Base-by-base conservation (phyloP, 345 rosid genomes). In the Lepidium aucheri region DNA sequence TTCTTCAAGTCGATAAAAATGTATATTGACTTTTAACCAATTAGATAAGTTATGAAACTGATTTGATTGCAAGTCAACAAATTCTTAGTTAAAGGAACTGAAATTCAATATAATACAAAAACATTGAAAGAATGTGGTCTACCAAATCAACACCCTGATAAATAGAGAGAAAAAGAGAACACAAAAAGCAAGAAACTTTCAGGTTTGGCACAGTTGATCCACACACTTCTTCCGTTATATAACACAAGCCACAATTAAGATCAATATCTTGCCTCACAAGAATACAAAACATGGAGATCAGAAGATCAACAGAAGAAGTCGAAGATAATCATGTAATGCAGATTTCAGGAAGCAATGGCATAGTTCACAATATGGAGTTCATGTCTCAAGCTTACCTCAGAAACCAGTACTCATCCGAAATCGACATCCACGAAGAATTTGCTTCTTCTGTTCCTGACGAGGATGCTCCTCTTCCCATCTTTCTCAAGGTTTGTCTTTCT, bases 381-480 rank as follows among this genome's bases (percentile, higher is more conserved):
- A 77, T 86, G 86, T 77, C 97, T 9, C 91, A 85, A 65, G 86
- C 94, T 43, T 84, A 84, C 73, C 85, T 84, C 32, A 79, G 90
- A 69, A 88, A 83, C 54, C 70, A 84, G 17, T 81, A 76, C 50
- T 79, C 90, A 0, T 80, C 92, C 1, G 97, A 83, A 74, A 90
- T 86, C 33, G 78, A 88, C 47, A 86, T 85, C 0, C 84, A 82
- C 20, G 86, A 83, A 20, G 82, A 81, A 9, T 40, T 60, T 5
- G 64, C 53, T 43, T 69, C 74, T 61, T 50, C 77, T 11, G 65
- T 63, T 47, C 57, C 52, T 44, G 56, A 47, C 2, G 80, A 78
- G 77, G 90, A 86, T 70, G 76, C 71, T 15, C 97, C 96, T 56
- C 89, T 94, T 73, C 95, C 96, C 34, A 88, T 90, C 30, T 85